Percentiles rank a stretch among this genome's conserved stretches.
Conservation (phyloP, 2,329 filamentous ascomycete genomes). For the Ophiostoma angusticollis region DNA sequence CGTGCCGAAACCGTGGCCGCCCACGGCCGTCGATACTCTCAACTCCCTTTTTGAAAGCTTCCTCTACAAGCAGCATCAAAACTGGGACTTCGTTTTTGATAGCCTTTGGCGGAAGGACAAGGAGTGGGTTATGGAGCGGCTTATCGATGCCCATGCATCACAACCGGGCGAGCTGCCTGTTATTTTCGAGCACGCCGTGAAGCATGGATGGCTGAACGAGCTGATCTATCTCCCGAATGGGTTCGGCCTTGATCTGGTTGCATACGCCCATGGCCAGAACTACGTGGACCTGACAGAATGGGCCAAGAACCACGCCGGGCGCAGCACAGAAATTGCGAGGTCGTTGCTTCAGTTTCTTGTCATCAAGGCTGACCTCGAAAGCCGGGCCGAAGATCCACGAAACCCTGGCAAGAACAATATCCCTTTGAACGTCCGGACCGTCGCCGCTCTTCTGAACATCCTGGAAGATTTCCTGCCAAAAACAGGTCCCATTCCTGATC, state of each 20-base stretch:
- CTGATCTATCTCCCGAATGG: slow-evolving; percentile 68
- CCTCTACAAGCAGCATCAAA: slow-evolving; percentile 60
- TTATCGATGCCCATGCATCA: slow-evolving; percentile 63
- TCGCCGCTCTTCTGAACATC: slow-evolving; percentile 66
- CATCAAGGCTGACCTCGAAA: slow-evolving; percentile 76
- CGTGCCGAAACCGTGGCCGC: slow-evolving; percentile 64
- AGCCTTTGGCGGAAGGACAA: slow-evolving; percentile 86
- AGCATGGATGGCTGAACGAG: slow-evolving; percentile 74
- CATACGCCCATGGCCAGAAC: slow-evolving; percentile 68
- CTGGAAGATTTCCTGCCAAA: slow-evolving; percentile 57
- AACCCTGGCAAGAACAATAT: slow-evolving; percentile 45
- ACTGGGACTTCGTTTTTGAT: slow-evolving; percentile 80
- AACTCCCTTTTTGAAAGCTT: slow-evolving; percentile 73
- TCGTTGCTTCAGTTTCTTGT: slow-evolving; percentile 68
- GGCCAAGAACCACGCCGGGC: slow-evolving; percentile 58
- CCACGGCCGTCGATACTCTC: slow-evolving; percentile 61
- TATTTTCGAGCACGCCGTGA: slow-evolving; percentile 67
- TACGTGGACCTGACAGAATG: slow-evolving; percentile 72
- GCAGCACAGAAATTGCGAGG: slow-evolving; percentile 53
- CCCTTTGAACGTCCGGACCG: slow-evolving; percentile 72
- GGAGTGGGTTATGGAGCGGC: slow-evolving; percentile 68
- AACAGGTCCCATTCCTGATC: slow-evolving; percentile 44
- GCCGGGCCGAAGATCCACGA: slow-evolving; percentile 40
- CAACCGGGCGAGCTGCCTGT: slow-evolving; percentile 54
- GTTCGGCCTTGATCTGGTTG: slow-evolving; percentile 77